Percentiles rank a stretch among this genome's conserved stretches.
phyloP scores from a whole-genome alignment of 345 rosid species.

The Carallia pectinifolia region DNA sequence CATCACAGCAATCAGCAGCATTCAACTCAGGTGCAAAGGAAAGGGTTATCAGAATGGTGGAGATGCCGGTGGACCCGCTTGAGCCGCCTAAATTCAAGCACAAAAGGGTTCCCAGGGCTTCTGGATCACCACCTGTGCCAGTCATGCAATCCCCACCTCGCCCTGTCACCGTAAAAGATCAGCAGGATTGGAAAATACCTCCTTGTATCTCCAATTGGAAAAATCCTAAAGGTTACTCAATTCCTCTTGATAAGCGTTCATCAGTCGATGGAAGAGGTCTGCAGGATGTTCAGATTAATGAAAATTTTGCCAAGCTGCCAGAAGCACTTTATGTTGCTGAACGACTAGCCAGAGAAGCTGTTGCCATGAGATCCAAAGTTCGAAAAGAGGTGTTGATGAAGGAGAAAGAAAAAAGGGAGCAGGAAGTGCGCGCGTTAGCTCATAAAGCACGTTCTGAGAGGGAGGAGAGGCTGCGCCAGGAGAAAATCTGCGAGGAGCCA shows the following conservation, averaged over 20 bases:
- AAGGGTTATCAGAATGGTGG: conserved; percentile 93
- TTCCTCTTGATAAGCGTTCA: conserved; percentile 94
- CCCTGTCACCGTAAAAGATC: conserved; percentile 93
- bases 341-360: conserved; percentile 98
- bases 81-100: conserved; percentile 99
- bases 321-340: conserved; percentile 92
- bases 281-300: conserved; percentile 81
- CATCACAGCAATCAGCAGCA: conserved; percentile 82
- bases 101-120: conserved; percentile 90
- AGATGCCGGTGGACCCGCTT: conserved; percentile 94
- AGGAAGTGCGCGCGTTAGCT: conserved; percentile 91
- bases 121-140: conserved; percentile 98
- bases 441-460: conserved; percentile 90
- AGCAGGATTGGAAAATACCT: conserved; percentile 97
- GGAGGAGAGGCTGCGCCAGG: conserved; percentile 74
- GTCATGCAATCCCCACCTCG: conserved; percentile 97
- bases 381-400: conserved; percentile 90
- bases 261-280: conserved; percentile 99
- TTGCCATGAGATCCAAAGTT: conserved; percentile 94
- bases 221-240: conserved; percentile 91
- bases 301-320: conserved; percentile 85
- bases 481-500: conserved; percentile 88
- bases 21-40: conserved; percentile 91
- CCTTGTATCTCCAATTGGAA: conserved; percentile 98
- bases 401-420: conserved; percentile 92